A percentile compares a stretch with the other conserved stretches of the same genome.
Conservation (phyloP, 371 early-diverging fungal species). For the Mortierella sp. region DNA sequence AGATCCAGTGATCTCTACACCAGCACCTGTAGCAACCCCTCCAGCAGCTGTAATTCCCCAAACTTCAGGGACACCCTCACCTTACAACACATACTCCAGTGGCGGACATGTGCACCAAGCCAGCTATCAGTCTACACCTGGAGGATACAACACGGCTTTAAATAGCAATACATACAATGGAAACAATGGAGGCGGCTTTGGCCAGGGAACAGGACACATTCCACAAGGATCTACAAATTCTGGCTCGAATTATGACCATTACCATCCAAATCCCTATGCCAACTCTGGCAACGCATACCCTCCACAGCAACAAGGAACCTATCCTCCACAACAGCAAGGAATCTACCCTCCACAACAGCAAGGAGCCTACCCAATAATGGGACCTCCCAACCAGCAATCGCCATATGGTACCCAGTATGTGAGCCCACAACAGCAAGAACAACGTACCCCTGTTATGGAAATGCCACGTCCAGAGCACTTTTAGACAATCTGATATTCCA, state of each 20-base stretch:
- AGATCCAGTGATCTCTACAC: constrained; percentile 26
- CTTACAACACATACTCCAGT: constrained; percentile 29
- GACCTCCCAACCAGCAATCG: constrained; percentile 24
- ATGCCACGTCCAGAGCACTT: constrained; percentile 56
- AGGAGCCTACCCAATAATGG: constrained; percentile 26
- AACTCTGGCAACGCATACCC: constrained; percentile 19
- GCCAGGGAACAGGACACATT: constrained; percentile 30
- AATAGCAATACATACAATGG: background rate
- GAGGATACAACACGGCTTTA: constrained; percentile 15
- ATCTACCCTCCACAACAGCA: constrained; percentile 25
- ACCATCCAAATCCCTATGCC: constrained; percentile 21
- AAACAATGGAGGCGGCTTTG: constrained; percentile 16
- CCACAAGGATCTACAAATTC: constrained; percentile 35
- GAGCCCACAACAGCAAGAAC: constrained; percentile 10
- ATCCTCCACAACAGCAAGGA: constrained; percentile 21
- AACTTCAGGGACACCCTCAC: constrained; percentile 8
- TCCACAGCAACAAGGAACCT: constrained; percentile 8
- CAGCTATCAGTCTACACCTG: constrained; percentile 18
- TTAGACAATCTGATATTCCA: too few species aligned
- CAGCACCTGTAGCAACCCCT: constrained; percentile 23
- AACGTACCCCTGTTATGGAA: constrained; percentile 25
- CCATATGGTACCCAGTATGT: constrained; percentile 34
- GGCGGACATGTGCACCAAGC: constrained; percentile 28
- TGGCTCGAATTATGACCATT: constrained; percentile 16
- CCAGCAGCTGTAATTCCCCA: constrained; percentile 13